Evolutionary conservation across 257 asterid genomes (phyloP), one percentile per base, ranked within the genome.

Genomic region (Dorcoceras hygrometricum): DNA sequence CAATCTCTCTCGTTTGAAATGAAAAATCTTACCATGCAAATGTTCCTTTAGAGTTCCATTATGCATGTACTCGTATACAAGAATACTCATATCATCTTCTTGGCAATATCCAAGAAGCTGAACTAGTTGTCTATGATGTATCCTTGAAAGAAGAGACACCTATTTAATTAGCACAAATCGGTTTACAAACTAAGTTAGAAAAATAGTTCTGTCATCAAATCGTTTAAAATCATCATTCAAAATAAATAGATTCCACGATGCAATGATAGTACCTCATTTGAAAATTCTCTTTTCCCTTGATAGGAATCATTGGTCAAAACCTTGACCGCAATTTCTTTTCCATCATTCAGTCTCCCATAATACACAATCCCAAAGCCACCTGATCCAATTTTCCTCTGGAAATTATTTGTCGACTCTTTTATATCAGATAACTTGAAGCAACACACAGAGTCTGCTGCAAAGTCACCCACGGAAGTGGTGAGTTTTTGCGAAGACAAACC

Each of bases 91-190:
- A 60, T 89, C 97, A 11, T 83, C 95, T 86, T 88, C 99, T 80
- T 88, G 99, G 86, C 97, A 94, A 71, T 83, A 94, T 73, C 99
- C 99, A 62, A 90, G 83, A 81, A 90, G 90, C 81, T 94, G 96
- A 46, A 94, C 96, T 32, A 94, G 86, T 78, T 94, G 90, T 70
- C 99, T 82, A 72, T 94, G 99, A 80, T 94, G 99, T 80, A 94
- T 94, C 77, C 99, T 85, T 68, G 99, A 94, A 67, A 94, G 99
- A 75, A 90, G 95, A 79, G 99, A 83, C 54, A 94, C 99, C 99
- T 94, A 83, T 26, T 57, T 66, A 54, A 63, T 36, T 23, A 19
- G 28, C 46, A 43, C 64, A 28, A 66, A 55, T 70, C 70, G 53
- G 70, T 39, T 57, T 25, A 34, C 58, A 59, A 23, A 54, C 57